A percentile compares a stretch with the other conserved stretches of the same genome.
Conservation (phyloP, 805 yeast genomes). For the Hanseniaspora clermontiae region DNA sequence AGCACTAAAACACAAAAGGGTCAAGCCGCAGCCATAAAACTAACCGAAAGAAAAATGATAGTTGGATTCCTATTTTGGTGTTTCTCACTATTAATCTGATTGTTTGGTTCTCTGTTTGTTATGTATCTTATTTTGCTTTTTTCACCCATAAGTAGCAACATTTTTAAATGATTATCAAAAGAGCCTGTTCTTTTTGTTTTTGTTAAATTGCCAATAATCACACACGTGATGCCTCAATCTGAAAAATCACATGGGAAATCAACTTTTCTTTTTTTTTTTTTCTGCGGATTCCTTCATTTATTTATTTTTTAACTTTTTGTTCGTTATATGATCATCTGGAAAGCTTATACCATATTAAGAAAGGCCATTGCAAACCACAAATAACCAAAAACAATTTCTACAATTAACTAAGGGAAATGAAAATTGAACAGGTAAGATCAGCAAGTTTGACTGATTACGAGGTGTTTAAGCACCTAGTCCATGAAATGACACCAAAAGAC, state of each 20-base stretch:
- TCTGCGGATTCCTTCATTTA: too few species aligned
- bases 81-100: not conserved
- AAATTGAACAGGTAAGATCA: constrained; percentile 37
- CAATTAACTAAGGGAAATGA: constrained; percentile 23
- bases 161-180: too few species aligned
- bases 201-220: not conserved
- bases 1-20: constrained; percentile 11
- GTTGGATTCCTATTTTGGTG: not conserved
- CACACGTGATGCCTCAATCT: not conserved
- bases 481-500: constrained; percentile 29
- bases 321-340: too few species aligned
- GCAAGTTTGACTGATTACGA: constrained; percentile 48
- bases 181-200: too few species aligned
- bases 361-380: too few species aligned
- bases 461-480: constrained; percentile 35
- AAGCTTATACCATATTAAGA: too few species aligned
- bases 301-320: too few species aligned
- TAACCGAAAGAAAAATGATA: not conserved
- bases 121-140: not conserved
- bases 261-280: not conserved
- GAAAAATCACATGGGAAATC: too few species aligned
- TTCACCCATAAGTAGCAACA: too few species aligned
- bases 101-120: not conserved
- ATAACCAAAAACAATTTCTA: too few species aligned
- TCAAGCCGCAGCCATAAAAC: not conserved